Conservation (phyloP, 345 rosid genomes). For the Garcia nutans region DNA sequence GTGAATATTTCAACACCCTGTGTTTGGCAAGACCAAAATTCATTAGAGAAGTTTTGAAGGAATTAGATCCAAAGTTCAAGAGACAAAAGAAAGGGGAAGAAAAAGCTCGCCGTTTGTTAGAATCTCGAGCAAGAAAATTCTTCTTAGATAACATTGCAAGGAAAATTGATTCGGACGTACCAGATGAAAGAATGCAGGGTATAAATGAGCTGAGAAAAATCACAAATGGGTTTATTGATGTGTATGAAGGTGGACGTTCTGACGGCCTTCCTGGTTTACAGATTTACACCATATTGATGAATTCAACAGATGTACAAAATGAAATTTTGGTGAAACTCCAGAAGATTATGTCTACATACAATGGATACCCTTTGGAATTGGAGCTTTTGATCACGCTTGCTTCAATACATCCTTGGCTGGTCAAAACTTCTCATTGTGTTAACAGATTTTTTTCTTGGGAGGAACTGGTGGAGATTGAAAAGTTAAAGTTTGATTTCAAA, state of each 20-base stretch:
- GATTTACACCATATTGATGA: constrained; percentile 85
- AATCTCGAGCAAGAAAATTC: constrained; percentile 74
- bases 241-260: constrained; percentile 63
- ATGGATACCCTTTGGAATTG: constrained; percentile 78
- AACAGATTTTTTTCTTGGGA: constrained; percentile 47
- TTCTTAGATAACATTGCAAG: constrained; percentile 74
- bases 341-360: constrained; percentile 49
- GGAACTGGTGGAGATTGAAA: constrained; percentile 58
- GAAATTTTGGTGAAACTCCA: constrained; percentile 61
- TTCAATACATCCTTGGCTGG: constrained; percentile 82
- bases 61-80: constrained; percentile 60
- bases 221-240: constrained; percentile 78
- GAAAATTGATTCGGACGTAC: constrained; percentile 62
- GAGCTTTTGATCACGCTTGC: constrained; percentile 86
- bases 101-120: constrained; percentile 69
- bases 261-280: constrained; percentile 88
- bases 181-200: constrained; percentile 78
- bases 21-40: constrained; percentile 89
- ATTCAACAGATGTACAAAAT: constrained; percentile 68
- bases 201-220: constrained; percentile 73
- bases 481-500: constrained; percentile 47
- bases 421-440: constrained; percentile 66
- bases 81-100: constrained; percentile 35
- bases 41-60: constrained; percentile 60
- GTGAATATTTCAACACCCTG: constrained; percentile 90